Conservation (phyloP, 148 eudicot genomes). For the Rhododendron williamsianum region DNA sequence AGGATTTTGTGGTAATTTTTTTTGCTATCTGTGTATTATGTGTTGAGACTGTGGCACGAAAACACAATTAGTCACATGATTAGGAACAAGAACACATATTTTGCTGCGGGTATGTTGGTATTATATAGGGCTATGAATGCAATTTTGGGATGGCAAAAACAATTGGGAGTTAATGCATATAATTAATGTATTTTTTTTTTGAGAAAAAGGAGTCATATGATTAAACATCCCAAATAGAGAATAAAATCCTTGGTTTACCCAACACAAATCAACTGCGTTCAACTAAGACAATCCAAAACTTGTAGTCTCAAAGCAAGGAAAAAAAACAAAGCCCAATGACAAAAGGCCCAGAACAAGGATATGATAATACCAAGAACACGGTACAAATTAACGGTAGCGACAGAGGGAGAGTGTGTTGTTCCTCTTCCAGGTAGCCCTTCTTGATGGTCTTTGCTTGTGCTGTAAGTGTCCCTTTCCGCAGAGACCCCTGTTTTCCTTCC, state of each 20-base stretch:
- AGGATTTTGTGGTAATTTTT: no score
- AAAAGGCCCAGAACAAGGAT: not conserved
- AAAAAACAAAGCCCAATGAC: not conserved
- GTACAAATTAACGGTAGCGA: not conserved
- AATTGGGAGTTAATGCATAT: no score
- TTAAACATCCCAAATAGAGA: not conserved
- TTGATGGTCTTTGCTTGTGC: slow-evolving; percentile 49
- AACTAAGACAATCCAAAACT: slow-evolving; percentile 3
- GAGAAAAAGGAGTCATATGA: no score
- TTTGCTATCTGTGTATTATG: no score
- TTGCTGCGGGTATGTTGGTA: no score
- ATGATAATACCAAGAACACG: not conserved
- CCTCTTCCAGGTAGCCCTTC: slow-evolving; percentile 54
- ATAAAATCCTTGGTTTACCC: not conserved
- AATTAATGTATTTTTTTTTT: no score
- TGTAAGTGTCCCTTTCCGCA: slow-evolving; percentile 40
- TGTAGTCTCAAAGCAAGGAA: not conserved
- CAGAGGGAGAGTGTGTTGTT: slow-evolving; percentile 37
- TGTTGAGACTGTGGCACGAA: no score
- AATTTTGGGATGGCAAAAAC: no score
- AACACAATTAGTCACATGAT: no score
- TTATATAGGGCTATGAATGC: no score
- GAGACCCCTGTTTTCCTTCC: slow-evolving; percentile 48
- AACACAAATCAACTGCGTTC: not conserved
- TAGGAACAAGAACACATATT: no score